These are phyloP conservation scores for Rhododendron molle DNA, from an alignment of 148 eudicot species.

Conservation along the genomic window DNA sequence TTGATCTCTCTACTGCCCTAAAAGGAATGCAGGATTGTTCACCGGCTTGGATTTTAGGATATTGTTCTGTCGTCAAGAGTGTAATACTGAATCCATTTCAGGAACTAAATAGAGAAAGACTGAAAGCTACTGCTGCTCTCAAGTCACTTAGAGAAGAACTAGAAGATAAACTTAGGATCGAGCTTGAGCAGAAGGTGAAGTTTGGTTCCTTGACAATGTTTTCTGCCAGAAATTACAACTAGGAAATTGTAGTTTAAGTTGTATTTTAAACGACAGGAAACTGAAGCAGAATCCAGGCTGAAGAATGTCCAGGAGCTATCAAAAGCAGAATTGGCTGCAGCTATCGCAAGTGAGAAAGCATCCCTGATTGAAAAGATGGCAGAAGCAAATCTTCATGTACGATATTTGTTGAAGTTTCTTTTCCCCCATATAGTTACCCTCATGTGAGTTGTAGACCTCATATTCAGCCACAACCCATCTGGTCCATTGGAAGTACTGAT, in stretches of 20 bases:
- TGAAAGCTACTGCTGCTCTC: slow-evolving; percentile 77
- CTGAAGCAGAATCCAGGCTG: slow-evolving; percentile 52
- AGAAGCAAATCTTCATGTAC: slow-evolving; percentile 88
- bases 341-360: slow-evolving; percentile 89
- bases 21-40: neutral
- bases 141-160: slow-evolving; percentile 82
- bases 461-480: neutral
- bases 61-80: neutral
- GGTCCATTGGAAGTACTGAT: neutral
- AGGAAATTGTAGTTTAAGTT: slow-evolving; percentile 8
- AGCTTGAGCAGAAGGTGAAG: slow-evolving; percentile 82
- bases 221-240: slow-evolving; percentile 1
- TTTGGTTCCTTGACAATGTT: neutral
- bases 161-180: slow-evolving; percentile 62
- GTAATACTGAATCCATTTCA: slow-evolving; percentile 19
- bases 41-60: neutral
- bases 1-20: neutral
- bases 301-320: slow-evolving; percentile 65
- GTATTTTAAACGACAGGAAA: slow-evolving; percentile 47
- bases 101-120: slow-evolving; percentile 80
- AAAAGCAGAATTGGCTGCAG: slow-evolving; percentile 83
- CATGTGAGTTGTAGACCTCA: neutral
- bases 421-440: neutral
- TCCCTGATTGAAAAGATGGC: slow-evolving; percentile 87
- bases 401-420: slow-evolving; percentile 14